Evolutionary conservation across 129 eudicot species (phyloP).

Genomic region (carrot (Daucus carota)): DNA sequence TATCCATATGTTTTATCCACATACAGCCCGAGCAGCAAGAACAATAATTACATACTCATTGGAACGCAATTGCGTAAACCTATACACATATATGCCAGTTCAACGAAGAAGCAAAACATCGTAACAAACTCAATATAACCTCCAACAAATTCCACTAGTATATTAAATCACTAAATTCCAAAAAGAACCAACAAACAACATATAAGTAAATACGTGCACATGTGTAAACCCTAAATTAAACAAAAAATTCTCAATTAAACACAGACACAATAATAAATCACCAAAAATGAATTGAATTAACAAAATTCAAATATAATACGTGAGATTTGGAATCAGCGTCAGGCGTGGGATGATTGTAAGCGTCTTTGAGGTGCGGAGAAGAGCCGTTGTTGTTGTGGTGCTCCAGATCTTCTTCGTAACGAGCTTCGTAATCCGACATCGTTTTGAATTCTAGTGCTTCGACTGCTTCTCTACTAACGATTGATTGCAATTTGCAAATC

Average conservation of each 20-base stretch:
- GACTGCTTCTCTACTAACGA: too few species aligned
- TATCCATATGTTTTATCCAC: too few species aligned
- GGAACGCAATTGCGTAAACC: too few species aligned
- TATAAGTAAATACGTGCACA: too few species aligned
- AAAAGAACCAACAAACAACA: background rate
- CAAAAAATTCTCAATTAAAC: too few species aligned
- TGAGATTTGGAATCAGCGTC: slow-evolving; percentile 54
- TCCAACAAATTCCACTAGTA: background rate
- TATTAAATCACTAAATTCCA: background rate
- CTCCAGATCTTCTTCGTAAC: slow-evolving; percentile 44
- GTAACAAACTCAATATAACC: background rate
- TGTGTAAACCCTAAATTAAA: background rate
- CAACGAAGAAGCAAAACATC: background rate
- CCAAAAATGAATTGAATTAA: too few species aligned
- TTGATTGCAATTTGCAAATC: too few species aligned
- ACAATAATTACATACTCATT: too few species aligned
- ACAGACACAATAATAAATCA: too few species aligned
- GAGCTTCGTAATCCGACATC: slow-evolving; percentile 55
- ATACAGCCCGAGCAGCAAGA: too few species aligned
- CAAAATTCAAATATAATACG: slow-evolving; percentile 16
- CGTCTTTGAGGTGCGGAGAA: slow-evolving; percentile 38
- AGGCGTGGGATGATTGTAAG: slow-evolving; percentile 34
- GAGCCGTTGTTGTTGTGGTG: slow-evolving; percentile 27
- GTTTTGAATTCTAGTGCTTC: too few species aligned
- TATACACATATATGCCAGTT: background rate